Percentiles rank a stretch among this genome's conserved stretches.
Evolutionary conservation across 306 rosid genomes (phyloP).

Genomic region (Abrus precatorius): DNA sequence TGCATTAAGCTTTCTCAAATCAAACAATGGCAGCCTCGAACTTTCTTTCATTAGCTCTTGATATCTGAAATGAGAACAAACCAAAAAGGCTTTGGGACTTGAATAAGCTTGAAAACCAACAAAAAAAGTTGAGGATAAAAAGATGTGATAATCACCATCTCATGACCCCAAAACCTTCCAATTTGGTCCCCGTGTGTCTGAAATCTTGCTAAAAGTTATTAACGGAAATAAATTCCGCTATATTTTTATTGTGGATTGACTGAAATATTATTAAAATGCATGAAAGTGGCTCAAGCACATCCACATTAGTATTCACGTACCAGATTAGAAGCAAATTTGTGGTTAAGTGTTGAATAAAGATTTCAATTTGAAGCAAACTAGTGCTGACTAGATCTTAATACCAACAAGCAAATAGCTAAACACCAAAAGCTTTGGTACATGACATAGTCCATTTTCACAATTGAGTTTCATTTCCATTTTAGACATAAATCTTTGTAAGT

Average conservation of each 20-base stretch:
- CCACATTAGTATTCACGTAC: background rate
- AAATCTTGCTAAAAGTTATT: background rate
- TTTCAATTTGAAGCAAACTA: background rate
- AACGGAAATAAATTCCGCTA: background rate
- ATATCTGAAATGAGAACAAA: slow-evolving; percentile 62
- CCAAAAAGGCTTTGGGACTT: background rate
- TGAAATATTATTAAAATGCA: background rate
- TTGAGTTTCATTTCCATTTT: background rate
- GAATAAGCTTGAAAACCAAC: slow-evolving; percentile 30
- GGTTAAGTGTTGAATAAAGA: background rate
- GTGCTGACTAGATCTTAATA: slow-evolving; percentile 32
- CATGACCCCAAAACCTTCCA: slow-evolving; percentile 17
- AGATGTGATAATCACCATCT: slow-evolving; percentile 22
- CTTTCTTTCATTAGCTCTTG: slow-evolving; percentile 93
- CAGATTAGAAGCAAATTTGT: background rate
- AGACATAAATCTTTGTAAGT: background rate
- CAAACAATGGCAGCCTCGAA: slow-evolving; percentile 92
- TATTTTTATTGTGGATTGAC: slow-evolving; percentile 9
- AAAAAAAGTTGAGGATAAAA: background rate
- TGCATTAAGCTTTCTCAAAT: slow-evolving; percentile 86
- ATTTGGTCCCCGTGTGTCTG: background rate
- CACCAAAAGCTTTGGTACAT: slow-evolving; percentile 30
- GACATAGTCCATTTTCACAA: slow-evolving; percentile 18
- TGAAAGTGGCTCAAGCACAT: slow-evolving; percentile 3
- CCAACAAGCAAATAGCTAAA: background rate